These are phyloP conservation scores for Lomentospora prolificans DNA, from an alignment of 2,329 filamentous ascomycete species.

Conservation along the genomic window DNA sequence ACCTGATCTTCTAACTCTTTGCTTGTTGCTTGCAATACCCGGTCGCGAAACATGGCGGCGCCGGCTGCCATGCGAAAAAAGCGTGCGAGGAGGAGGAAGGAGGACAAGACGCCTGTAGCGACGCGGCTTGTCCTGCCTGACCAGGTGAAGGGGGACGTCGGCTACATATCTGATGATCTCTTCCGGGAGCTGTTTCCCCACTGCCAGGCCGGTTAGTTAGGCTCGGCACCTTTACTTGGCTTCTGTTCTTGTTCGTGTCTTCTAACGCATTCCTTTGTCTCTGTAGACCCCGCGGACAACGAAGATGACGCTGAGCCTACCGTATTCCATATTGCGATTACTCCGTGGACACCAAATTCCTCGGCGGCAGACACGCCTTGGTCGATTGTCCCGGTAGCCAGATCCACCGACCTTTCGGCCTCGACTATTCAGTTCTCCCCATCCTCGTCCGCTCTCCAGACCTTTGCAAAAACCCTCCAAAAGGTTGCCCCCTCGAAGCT, in stretches of 20 bases:
- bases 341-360: slow-evolving; percentile 58
- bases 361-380: slow-evolving; percentile 57
- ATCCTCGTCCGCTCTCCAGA: slow-evolving; percentile 63
- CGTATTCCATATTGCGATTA: slow-evolving; percentile 58
- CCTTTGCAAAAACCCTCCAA: slow-evolving; percentile 65
- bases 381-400: slow-evolving; percentile 72
- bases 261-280: not conserved
- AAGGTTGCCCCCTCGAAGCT: slow-evolving; percentile 67
- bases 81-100: slow-evolving; percentile 34
- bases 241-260: not conserved
- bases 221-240: not conserved
- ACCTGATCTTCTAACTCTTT: not conserved
- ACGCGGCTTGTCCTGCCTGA: slow-evolving; percentile 79
- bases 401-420: slow-evolving; percentile 55
- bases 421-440: slow-evolving; percentile 75
- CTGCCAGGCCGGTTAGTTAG: slow-evolving; percentile 38
- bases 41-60: slow-evolving; percentile 13
- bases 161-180: slow-evolving; percentile 77
- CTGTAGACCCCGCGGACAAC: slow-evolving; percentile 15
- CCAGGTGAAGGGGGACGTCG: slow-evolving; percentile 74
- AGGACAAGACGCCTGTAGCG: slow-evolving; percentile 66
- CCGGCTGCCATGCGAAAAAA: slow-evolving; percentile 24
- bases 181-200: slow-evolving; percentile 71
- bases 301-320: slow-evolving; percentile 27
- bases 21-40: not conserved